Base-by-base conservation (phyloP, 164 flowering plant genomes). In the Buxus sempervirens region DNA sequence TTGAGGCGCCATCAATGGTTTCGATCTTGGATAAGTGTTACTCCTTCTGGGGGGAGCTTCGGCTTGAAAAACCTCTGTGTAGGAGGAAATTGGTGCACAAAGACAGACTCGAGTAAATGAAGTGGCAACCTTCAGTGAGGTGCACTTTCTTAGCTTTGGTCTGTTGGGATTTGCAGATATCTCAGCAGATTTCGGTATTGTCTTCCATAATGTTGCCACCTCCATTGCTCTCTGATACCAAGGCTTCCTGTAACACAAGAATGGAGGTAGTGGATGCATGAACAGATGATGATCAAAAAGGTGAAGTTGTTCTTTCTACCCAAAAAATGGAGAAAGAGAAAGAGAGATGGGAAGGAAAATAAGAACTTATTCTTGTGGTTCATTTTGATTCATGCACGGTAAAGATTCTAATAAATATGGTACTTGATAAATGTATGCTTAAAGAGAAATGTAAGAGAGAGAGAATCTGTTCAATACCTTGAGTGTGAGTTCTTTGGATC, bases 211-310 rank as follows among this genome's bases (percentile, higher is more conserved):
- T 23, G 76, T 81, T 15, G 89, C 85, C 77, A 82, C 84, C 72
- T 88, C 82, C 77, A 88, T 82, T 78, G 98, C 98, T 85, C 86
- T 86, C 63, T 86, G 89, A 64, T 90, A 93, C 98, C 98, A 93
- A 41, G 86, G 90, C 72, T 88, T 93, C 88, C 96, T 92, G 62
- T 41, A 65, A 32, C 25, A 48, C 24, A 45, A 55, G 49, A 4
- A 22, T 25, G 58, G n/a, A 36, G 41, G 53, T 69, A 45, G 62
- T 15, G 13, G n/a, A 63, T 55, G n/a, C n/a, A n/a, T n/a, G 23
- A 25, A 41, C 15, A 65, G 0, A 19, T 36, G 51, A 45, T 18
- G 36, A 25, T 25, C 60, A 25, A 25, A 36, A 27, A 26, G 25
- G 26, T 58, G 14, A 25, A 58, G 24, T 61, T 36, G 25, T 38